Percentiles rank a stretch among this genome's conserved stretches.
phyloP scores from a whole-genome alignment of 164 flowering plant species.

The Vitis rupestris region DNA sequence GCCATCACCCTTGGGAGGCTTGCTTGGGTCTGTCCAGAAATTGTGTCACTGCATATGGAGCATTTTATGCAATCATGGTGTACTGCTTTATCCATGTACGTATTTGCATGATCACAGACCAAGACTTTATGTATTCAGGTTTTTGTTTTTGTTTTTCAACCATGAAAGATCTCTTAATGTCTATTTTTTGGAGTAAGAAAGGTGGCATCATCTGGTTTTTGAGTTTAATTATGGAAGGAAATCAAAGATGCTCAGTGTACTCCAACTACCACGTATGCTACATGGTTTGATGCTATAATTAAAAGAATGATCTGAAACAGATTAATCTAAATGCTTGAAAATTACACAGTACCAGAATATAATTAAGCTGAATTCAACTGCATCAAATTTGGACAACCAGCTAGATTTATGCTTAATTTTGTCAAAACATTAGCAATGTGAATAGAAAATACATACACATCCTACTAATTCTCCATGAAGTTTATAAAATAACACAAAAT shows the following conservation, averaged over 20 bases:
- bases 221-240: not conserved
- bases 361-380: not conserved
- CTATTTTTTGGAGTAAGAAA: too few relatives aligned
- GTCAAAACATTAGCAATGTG: too few relatives aligned
- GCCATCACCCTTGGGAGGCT: constrained; percentile 97
- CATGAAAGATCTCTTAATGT: too few relatives aligned
- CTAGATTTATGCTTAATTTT: not conserved
- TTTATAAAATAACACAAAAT: too few relatives aligned
- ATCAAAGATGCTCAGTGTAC: not conserved
- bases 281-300: not conserved
- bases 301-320: not conserved
- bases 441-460: too few relatives aligned
- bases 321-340: not conserved
- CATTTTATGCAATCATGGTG: constrained; percentile 99
- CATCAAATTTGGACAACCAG: not conserved
- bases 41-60: constrained; percentile 95
- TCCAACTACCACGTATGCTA: not conserved
- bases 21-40: constrained; percentile 94
- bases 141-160: too few relatives aligned
- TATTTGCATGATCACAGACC: not conserved
- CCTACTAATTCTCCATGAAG: too few relatives aligned
- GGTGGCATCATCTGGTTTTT: not conserved
- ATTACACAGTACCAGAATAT: not conserved
- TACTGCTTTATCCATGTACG: constrained; percentile 79
- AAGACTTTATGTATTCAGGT: too few relatives aligned